Evolutionary conservation across 257 asterid genomes (phyloP), one percentile per base, ranked within the genome.

Genomic region (Ligustrum vulgare): DNA sequence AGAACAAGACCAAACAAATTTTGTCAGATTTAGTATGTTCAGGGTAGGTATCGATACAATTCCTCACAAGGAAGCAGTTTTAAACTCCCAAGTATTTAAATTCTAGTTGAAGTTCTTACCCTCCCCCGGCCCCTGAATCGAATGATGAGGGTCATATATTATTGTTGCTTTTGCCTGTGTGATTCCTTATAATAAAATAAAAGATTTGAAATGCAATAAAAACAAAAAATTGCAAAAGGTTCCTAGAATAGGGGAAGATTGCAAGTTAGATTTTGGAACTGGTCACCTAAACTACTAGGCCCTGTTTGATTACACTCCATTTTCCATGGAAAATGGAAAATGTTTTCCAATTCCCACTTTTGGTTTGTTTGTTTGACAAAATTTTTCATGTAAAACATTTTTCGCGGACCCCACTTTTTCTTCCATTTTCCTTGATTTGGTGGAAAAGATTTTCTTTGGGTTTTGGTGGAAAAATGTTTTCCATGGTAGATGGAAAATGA

Each of bases 1-100:
- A 71, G 35, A 75, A 74, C 63, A 73, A 73, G 68, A 78, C 70
- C 72, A 79, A 73, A 58, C 20, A 16, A 49, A 18, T 56, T 73
- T 34, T 15, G 49, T 37, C 34, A 37, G 31, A 70, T 73, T 31
- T 60, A 79, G 71, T 34, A 71, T 13, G 69, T 54, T 15, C 70
- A 37, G 51, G 15, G 75, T 67, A 70, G 74, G 63, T 67, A 67
- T 69, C 11, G 54, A 68, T 32, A 58, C 71, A 37, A 70, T 64
- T 28, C 4, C 12, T 79, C 34, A 71, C 20, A 0, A n/a, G 10
- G 63, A 54, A 77, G 64, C 18, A 72, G 36, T 47, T 45, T 39
- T 54, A n/a, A 54, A 9, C 63, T 54, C 63, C 10, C 10, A 5
- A 4, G 63, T 54, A 54, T 20, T 58, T 33, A 22, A 16, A 56